Base-by-base conservation (phyloP, 2,329 filamentous ascomycete species). In the Paramyrothecium roridum region DNA sequence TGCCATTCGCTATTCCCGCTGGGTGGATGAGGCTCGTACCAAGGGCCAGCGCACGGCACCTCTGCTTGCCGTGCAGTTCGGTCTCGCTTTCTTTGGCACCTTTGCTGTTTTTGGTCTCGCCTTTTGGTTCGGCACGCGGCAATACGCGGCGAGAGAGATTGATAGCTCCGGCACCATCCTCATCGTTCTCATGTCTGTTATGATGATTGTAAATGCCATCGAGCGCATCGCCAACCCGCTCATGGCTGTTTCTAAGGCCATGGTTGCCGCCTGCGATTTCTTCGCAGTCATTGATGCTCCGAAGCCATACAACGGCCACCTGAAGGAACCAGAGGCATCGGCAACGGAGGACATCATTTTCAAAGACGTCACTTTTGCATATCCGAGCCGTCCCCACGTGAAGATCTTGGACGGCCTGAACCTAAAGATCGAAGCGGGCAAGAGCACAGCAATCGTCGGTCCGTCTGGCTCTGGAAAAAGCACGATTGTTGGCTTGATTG, bases 381-480 rank as follows among this genome's bases (percentile, higher is more conserved):
- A 65, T 12, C 63, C 63, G 0, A 57, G 57, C 20, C 57, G 63
- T 1, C 63, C 63, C 7, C 57, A 58, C 1, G 61, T 59, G 2
- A 53, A 48, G 1, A 53, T 65, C 1, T 23, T 65, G 10, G 76
- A 87, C 56, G 69, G 73, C 0, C 66, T 88, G 3, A 77, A 76
- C 57, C 68, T 88, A 6, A 72, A 65, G 1, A 80, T 89, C 50
- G 72, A 76, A 43, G 76, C 80, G 4, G 83, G 84, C 3, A 83
- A 86, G 59, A 79, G 84, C 2, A 89, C 86, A 0, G 88, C 87
- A 2, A 84, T 90, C 20, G 86, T 90, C 12, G 88, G 87, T 0
- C 80, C 85, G 0, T 88, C 84, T 1, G 87, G 87, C 0, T 84
- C 80, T 2, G 87, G 88, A 0, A 91, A 90, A 66, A 88, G 83